These are phyloP conservation scores for Tausonia pullulans DNA, from an alignment of 1,284 basidiomycete genomes.

Conservation along the genomic window DNA sequence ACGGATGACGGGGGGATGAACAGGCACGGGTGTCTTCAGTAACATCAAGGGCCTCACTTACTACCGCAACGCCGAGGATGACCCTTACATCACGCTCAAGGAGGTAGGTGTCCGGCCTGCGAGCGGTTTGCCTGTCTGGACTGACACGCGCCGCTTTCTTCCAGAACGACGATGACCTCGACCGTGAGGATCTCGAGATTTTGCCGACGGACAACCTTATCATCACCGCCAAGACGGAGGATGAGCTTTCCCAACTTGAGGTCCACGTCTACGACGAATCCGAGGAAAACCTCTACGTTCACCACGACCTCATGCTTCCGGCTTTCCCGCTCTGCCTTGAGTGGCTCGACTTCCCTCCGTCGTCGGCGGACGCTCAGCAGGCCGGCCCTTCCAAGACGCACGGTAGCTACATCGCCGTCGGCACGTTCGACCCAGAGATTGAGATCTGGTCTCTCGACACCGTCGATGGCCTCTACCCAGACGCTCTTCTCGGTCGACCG, in stretches of 20 bases:
- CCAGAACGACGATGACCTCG: constrained; percentile 64
- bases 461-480: constrained; percentile 88
- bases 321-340: constrained; percentile 97
- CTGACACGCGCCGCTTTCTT: background rate
- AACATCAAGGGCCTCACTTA: constrained; percentile 92
- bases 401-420: constrained; percentile 92
- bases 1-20: no score
- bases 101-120: constrained; percentile 46
- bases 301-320: constrained; percentile 96
- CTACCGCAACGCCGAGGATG: constrained; percentile 83
- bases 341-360: constrained; percentile 91
- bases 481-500: constrained; percentile 78
- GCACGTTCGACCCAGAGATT: constrained; percentile 94
- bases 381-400: constrained; percentile 34
- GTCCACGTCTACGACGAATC: constrained; percentile 88
- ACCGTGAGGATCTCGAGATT: constrained; percentile 83
- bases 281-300: constrained; percentile 86
- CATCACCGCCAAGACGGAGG: constrained; percentile 88
- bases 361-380: constrained; percentile 25
- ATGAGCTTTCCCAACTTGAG: constrained; percentile 92
- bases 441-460: constrained; percentile 97
- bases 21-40: constrained; percentile 67
- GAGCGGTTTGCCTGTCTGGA: background rate
- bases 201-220: constrained; percentile 85
- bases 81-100: constrained; percentile 94